Percentiles rank a stretch among this genome's conserved stretches.
phyloP scores from a whole-genome alignment of 2,329 filamentous ascomycete genomes.

The Cadophora malorum region DNA sequence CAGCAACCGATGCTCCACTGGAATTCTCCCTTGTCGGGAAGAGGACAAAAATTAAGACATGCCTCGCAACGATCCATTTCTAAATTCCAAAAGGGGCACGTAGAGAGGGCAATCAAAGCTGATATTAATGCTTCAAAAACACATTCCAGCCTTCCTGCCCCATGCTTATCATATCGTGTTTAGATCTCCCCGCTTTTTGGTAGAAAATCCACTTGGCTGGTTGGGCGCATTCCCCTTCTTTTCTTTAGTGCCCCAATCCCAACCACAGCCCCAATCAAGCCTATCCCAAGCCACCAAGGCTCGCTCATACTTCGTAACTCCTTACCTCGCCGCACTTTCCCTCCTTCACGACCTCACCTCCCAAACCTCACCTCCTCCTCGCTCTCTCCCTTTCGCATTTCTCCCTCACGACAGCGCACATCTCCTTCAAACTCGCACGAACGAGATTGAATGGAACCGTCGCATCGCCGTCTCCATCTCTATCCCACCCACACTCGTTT shows the following conservation, averaged over 20 bases:
- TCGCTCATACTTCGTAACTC: neutral
- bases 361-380: neutral
- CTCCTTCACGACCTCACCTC: neutral
- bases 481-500: neutral
- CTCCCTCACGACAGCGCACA: constrained; percentile 7
- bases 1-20: neutral
- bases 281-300: constrained; percentile 1
- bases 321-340: neutral
- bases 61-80: neutral
- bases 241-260: neutral
- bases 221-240: neutral
- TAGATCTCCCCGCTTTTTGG: neutral
- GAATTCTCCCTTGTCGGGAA: neutral
- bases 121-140: neutral
- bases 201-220: neutral
- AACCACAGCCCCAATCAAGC: neutral
- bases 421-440: neutral
- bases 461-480: neutral
- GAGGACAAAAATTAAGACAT: neutral
- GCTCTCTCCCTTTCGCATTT: neutral
- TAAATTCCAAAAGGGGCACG: neutral
- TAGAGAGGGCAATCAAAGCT: neutral
- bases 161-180: neutral
- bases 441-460: constrained; percentile 11
- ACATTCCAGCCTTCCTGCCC: neutral